Conservation (phyloP, 805 yeast species). For the Kluyveromyces lactis region DNA sequence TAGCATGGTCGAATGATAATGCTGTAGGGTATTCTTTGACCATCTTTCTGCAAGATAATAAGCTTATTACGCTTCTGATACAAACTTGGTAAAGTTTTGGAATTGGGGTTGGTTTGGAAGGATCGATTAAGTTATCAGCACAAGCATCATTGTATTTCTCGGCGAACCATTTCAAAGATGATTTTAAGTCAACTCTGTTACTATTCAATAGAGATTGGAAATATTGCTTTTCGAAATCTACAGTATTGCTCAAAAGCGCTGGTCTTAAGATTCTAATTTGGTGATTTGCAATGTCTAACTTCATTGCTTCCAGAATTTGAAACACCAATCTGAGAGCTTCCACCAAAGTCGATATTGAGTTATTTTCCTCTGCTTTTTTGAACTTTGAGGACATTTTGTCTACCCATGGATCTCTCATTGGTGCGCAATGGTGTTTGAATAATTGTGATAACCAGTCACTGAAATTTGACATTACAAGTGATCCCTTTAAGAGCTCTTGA, state of each 20-base stretch:
- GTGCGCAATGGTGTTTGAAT: constrained; percentile 88
- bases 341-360: constrained; percentile 45
- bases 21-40: constrained; percentile 76
- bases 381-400: constrained; percentile 66
- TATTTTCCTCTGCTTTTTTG: constrained; percentile 34
- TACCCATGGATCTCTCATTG: constrained; percentile 89
- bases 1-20: constrained; percentile 74
- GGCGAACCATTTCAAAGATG: constrained; percentile 60
- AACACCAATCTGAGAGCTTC: constrained; percentile 73
- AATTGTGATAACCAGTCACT: constrained; percentile 68
- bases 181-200: constrained; percentile 50
- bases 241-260: constrained; percentile 75
- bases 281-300: constrained; percentile 89
- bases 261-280: constrained; percentile 84
- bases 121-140: constrained; percentile 12
- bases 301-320: constrained; percentile 87
- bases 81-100: constrained; percentile 33
- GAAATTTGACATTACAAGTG: constrained; percentile 64
- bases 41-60: constrained; percentile 73
- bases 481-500: constrained; percentile 64
- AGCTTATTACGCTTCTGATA: constrained; percentile 47
- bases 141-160: constrained; percentile 23
- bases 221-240: constrained; percentile 82
- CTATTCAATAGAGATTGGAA: constrained; percentile 38
- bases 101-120: constrained; percentile 9